Evolutionary conservation across 306 rosid genomes (phyloP), one percentile per base, ranked within the genome.

Genomic region (Lithocarpus polystachyus): DNA sequence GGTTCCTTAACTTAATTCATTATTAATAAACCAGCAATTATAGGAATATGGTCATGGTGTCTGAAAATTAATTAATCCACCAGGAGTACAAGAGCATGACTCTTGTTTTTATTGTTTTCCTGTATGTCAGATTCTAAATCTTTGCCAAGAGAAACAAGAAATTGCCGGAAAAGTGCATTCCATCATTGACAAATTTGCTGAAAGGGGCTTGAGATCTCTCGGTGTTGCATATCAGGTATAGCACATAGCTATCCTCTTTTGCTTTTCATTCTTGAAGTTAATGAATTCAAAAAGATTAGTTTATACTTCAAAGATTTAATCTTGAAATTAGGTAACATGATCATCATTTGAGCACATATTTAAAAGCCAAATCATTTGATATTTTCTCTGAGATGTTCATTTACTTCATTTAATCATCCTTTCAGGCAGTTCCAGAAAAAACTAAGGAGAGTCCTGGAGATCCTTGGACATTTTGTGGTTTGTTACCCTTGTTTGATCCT

Each of bases 401-500:
- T 14, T 5, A 74, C 80, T 19, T 48, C 53, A 33, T 37, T 75
- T 74, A 28, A 56, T 74, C 57, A 10, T 68, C 72, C 26, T 81
- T 75, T 56, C 92, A 91, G 97, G 88, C 82, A 82, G 81, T 93
- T 80, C 97, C 94, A 53, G 96, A 93, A 80, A 89, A 84, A 83
- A 85, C 86, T 20, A 93, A 82, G 87, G 97, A 93, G 7, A 72
- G 89, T 73, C 88, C 85, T 73, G 97, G 97, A 83, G 88, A 92
- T 84, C 94, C 91, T 52, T 93, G 97, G 96, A 91, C 83, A 11
- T 93, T 93, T 83, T 88, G 91, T 80, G 97, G 97, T 57, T 78
- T 93, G 87, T 84, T 93, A 84, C 91, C 97, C 80, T 88, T 93
- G 87, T 93, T 93, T 85, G 97, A 93, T 85, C 96, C 97, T 51